phyloP scores from a whole-genome alignment of 257 asterid species.

The Echium plantagineum region DNA sequence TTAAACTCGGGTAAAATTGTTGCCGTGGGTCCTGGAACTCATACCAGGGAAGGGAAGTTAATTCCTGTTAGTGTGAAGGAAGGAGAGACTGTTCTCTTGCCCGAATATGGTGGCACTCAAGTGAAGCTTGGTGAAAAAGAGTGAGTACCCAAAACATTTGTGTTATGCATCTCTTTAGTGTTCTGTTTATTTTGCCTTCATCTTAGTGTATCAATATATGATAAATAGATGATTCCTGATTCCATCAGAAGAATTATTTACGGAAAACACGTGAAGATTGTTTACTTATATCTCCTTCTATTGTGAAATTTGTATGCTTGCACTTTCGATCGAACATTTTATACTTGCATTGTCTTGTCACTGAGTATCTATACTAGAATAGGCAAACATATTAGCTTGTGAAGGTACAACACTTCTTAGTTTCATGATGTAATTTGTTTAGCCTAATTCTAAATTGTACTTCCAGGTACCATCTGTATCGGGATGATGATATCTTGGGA shows the following conservation, averaged over 20 bases:
- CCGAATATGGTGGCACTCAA: constrained; percentile 56
- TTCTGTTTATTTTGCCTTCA: background rate
- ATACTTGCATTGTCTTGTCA: background rate
- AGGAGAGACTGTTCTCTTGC: constrained; percentile 57
- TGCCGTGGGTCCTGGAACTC: constrained; percentile 58
- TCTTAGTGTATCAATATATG: background rate
- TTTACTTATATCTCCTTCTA: background rate
- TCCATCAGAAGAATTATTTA: background rate
- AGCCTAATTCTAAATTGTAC: background rate
- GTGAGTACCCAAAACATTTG: constrained; percentile 18
- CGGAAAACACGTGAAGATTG: background rate
- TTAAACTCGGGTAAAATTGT: constrained; percentile 55
- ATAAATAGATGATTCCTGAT: background rate
- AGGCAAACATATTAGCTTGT: background rate
- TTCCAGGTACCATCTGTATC: constrained; percentile 46
- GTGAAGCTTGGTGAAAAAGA: constrained; percentile 58
- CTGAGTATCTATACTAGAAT: background rate
- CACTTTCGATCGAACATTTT: background rate
- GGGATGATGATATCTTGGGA: constrained; percentile 53
- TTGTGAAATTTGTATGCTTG: background rate
- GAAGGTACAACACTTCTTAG: background rate
- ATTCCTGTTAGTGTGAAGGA: constrained; percentile 46
- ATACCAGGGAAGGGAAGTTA: constrained; percentile 40
- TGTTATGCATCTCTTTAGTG: background rate
- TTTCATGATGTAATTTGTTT: background rate